phyloP scores from a whole-genome alignment of 1,139 yeast species.

The Kluyveromyces marxianus region DNA sequence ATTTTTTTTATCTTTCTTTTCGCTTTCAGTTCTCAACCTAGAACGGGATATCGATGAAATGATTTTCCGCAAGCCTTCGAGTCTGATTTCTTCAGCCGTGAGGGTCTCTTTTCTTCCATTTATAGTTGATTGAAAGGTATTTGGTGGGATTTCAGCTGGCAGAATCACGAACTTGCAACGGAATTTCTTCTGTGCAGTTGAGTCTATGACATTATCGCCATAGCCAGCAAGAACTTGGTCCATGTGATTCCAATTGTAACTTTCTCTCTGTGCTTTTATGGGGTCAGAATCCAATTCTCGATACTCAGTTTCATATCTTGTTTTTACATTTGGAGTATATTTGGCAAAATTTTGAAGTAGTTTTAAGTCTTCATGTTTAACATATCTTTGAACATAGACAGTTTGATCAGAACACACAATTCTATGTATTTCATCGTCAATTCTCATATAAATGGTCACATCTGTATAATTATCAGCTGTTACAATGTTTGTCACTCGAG shows the following conservation, averaged over 20 bases:
- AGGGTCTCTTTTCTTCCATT: slow-evolving; percentile 52
- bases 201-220: slow-evolving; percentile 52
- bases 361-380: slow-evolving; percentile 27
- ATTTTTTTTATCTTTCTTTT: slow-evolving; percentile 29
- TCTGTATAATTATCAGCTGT: slow-evolving; percentile 43
- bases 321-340: slow-evolving; percentile 47
- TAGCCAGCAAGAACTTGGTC: slow-evolving; percentile 90
- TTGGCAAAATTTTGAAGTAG: slow-evolving; percentile 28
- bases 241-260: slow-evolving; percentile 81
- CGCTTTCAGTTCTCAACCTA: slow-evolving; percentile 41
- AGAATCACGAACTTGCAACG: slow-evolving; percentile 75
- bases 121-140: slow-evolving; percentile 31
- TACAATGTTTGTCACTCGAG: slow-evolving; percentile 15
- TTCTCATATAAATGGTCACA: slow-evolving; percentile 59
- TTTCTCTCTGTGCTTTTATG: slow-evolving; percentile 43
- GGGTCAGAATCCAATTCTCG: slow-evolving; percentile 53
- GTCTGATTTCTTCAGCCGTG: slow-evolving; percentile 72
- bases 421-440: slow-evolving; percentile 81
- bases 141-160: slow-evolving; percentile 65
- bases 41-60: slow-evolving; percentile 62
- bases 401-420: slow-evolving; percentile 59
- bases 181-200: slow-evolving; percentile 48
- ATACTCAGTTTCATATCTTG: slow-evolving; percentile 68
- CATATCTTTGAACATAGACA: slow-evolving; percentile 71
- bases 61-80: slow-evolving; percentile 77